Base-by-base conservation (phyloP, 129 eudicot genomes). In the Glebionis coronaria region DNA sequence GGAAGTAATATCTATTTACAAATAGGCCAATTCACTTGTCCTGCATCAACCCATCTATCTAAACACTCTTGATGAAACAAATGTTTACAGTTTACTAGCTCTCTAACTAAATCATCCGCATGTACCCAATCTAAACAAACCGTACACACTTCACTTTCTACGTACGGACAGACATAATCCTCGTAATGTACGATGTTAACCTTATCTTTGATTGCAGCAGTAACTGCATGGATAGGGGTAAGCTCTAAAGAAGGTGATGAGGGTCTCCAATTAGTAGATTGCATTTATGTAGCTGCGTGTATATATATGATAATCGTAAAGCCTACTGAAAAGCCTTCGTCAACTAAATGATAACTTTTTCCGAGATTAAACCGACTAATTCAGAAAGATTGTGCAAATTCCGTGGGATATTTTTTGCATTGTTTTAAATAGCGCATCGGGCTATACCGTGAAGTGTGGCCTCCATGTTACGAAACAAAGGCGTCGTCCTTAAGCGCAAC, bases 171-270 rank as follows among this genome's bases (percentile, higher is more conserved):
- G 63, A 25, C 21, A 60, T 68, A 70, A 27, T 79, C 85, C 21
- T 58, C n/a, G 74, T 27, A 82, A 1, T 23, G 57, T 3, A 82
- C 14, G 23, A 85, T 18, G 2, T 79, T 83, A 1, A 85, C 77
- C 20, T 54, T 72, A 50, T 14, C 50, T 63, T 79, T 85, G 16
- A 85, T 77, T 53, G 87, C 65, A 50, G 83, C 79, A 8, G 85
- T 79, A 62, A 73, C 68, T 61, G 76, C 83, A 46, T 74, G 79
- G 63, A 85, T 68, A 1, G 87, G 87, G 40, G 79, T 38, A 5
- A 82, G 87, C 49, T 76, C 74, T 9, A 79, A 84, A 50, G 87
- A 85, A 0, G 91, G 91, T 46, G 74, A 77, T n/a, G n/a, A n/a
- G n/a, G n/a, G n/a, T n/a, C n/a, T n/a, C n/a, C n/a, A n/a, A n/a